These are phyloP conservation scores for Furcasterigmium sp. DNA, from an alignment of 2,329 filamentous ascomycete species.

Conservation along the genomic window DNA sequence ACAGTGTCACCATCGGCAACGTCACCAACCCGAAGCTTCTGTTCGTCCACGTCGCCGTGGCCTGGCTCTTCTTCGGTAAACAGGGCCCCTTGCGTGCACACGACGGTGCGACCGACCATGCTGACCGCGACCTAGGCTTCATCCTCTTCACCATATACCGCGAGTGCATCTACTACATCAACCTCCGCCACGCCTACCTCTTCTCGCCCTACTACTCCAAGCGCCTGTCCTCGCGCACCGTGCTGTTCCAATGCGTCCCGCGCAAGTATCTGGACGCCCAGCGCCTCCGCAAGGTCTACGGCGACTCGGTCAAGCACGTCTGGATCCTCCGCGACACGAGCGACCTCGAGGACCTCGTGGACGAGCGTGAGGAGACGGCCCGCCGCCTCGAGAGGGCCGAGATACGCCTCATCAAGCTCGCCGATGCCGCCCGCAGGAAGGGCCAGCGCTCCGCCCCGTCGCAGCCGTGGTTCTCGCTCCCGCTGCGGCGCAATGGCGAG, in stretches of 20 bases:
- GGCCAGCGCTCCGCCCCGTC: conserved; percentile 6
- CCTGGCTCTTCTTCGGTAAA: conserved; percentile 73
- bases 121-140: conserved; percentile 47
- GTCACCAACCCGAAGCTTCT: conserved; percentile 57
- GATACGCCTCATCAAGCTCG: conserved; percentile 71
- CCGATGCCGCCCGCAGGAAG: conserved; percentile 59
- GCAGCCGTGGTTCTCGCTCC: background rate
- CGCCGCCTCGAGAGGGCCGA: conserved; percentile 80
- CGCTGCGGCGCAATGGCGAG: background rate
- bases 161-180: conserved; percentile 90
- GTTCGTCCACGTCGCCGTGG: conserved; percentile 76
- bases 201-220: conserved; percentile 76
- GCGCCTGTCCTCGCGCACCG: conserved; percentile 83
- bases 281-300: conserved; percentile 72
- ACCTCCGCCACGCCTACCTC: conserved; percentile 90
- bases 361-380: conserved; percentile 68
- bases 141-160: conserved; percentile 85
- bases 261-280: conserved; percentile 67
- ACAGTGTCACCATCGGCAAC: conserved; percentile 49
- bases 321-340: conserved; percentile 77
- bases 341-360: conserved; percentile 70
- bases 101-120: background rate
- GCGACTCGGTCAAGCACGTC: conserved; percentile 70
- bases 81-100: background rate
- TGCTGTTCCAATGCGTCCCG: conserved; percentile 87